These are phyloP conservation scores for Boechera divaricarpa DNA, from an alignment of 345 rosid genomes.

Conservation along the genomic window DNA sequence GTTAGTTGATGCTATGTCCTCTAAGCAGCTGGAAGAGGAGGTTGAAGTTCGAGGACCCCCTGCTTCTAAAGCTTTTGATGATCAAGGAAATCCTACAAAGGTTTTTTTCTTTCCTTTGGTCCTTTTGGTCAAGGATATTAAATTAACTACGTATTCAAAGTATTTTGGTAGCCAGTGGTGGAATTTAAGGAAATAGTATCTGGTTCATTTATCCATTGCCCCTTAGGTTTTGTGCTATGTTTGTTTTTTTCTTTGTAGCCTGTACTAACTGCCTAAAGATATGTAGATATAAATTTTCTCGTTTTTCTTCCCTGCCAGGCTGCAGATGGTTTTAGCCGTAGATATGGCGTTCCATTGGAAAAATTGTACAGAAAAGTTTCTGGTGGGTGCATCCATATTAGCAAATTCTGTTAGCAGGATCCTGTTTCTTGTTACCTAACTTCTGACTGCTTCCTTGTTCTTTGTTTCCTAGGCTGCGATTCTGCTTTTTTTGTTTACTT, in stretches of 20 bases:
- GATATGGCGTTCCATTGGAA: conserved; percentile 68
- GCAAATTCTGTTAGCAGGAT: conserved; percentile 12
- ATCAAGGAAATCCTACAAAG: conserved; percentile 90
- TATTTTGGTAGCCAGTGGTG: conserved; percentile 16
- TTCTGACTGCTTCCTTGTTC: conserved; percentile 15
- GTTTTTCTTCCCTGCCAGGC: conserved; percentile 61
- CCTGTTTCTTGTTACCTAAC: conserved; percentile 17
- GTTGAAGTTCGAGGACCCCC: conserved; percentile 97
- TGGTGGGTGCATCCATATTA: conserved; percentile 60
- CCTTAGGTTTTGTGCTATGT: conserved; percentile 13
- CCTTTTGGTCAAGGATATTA: conserved; percentile 32
- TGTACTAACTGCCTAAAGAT: conserved; percentile 10
- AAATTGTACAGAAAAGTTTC: conserved; percentile 66
- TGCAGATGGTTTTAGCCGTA: conserved; percentile 92
- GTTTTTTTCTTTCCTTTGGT: conserved; percentile 51
- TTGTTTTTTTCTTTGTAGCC: conserved; percentile 6
- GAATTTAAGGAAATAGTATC: conserved; percentile 22
- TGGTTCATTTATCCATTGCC: background rate
- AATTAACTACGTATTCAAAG: conserved; percentile 19
- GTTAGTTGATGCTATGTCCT: conserved; percentile 59
- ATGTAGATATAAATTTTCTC: background rate
- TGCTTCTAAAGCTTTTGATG: conserved; percentile 86
- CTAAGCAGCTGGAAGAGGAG: conserved; percentile 79
- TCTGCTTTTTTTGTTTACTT: conserved; percentile 14
- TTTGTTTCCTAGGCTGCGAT: conserved; percentile 20